phyloP scores from a whole-genome alignment of 768 basidiomycete genomes.

The Trametes cinnabarina region DNA sequence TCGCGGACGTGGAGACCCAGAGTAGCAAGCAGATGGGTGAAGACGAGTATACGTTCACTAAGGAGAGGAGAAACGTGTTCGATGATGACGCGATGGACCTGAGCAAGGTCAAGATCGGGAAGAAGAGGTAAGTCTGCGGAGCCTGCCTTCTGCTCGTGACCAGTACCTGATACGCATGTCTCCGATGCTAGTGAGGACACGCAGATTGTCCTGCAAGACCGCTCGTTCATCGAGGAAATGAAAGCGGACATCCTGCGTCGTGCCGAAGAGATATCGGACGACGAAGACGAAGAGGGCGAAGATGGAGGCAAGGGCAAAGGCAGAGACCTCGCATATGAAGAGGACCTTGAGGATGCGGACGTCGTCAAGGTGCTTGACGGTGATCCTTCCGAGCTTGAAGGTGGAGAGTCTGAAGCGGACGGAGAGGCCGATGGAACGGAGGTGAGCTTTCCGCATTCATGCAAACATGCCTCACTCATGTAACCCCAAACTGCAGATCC shows the following conservation, averaged over 20 bases:
- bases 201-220: slow-evolving; percentile 50
- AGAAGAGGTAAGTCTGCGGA: slow-evolving; percentile 48
- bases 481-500: slow-evolving; percentile 28
- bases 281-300: slow-evolving; percentile 52
- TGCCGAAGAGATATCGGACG: slow-evolving; percentile 61
- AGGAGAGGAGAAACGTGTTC: slow-evolving; percentile 69
- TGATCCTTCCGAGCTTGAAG: slow-evolving; percentile 45
- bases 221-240: slow-evolving; percentile 64
- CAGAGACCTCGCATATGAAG: slow-evolving; percentile 45
- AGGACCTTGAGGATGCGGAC: slow-evolving; percentile 46
- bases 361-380: slow-evolving; percentile 62
- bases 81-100: slow-evolving; percentile 72
- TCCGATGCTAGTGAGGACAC: slow-evolving; percentile 42
- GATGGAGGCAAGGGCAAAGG: slow-evolving; percentile 24
- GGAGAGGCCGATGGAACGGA: slow-evolving; percentile 25
- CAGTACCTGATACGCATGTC: neutral
- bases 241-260: slow-evolving; percentile 81
- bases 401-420: slow-evolving; percentile 34
- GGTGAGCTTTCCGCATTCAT: neutral
- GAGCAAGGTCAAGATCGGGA: slow-evolving; percentile 57
- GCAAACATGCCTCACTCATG: neutral
- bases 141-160: slow-evolving; percentile 4
- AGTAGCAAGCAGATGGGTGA: neutral
- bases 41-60: slow-evolving; percentile 31
- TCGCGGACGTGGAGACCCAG: neutral